Evolutionary conservation across 164 flowering plant species (phyloP).

Genomic region (Malania oleifera): DNA sequence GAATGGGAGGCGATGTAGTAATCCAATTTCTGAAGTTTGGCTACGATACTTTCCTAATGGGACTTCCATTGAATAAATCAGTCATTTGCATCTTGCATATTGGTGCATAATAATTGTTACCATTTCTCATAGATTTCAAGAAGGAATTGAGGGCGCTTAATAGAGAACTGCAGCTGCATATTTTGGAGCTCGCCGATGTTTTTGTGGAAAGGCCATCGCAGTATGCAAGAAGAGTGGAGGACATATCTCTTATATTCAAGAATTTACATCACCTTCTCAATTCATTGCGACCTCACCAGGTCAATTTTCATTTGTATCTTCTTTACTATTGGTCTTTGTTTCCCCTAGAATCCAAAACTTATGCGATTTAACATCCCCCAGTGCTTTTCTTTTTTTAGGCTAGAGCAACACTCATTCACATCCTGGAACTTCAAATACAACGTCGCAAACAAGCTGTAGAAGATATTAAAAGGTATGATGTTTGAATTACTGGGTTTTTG

Average conservation of each 20-base stretch:
- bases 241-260: constrained; percentile 5
- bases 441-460: constrained; percentile 87
- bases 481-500: too few species aligned
- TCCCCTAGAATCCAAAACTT: too few species aligned
- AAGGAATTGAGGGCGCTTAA: constrained; percentile 5
- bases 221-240: constrained; percentile 6
- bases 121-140: background rate
- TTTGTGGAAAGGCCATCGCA: constrained; percentile 5
- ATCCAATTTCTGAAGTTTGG: too few species aligned
- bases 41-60: too few species aligned
- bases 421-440: constrained; percentile 78
- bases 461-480: constrained; percentile 84
- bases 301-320: constrained; percentile 9
- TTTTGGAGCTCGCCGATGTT: constrained; percentile 7
- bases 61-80: too few species aligned
- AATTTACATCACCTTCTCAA: constrained; percentile 41
- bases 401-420: constrained; percentile 81
- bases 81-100: too few species aligned
- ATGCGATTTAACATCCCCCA: background rate
- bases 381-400: constrained; percentile 37
- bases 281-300: constrained; percentile 95
- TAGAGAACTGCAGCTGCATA: background rate
- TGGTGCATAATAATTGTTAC: too few species aligned
- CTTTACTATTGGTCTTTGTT: background rate
- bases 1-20: too few species aligned